Percentiles rank a stretch among this genome's conserved stretches.
Conservation (phyloP, 192 early-diverging fungal species). For the Coemansia sp. region DNA sequence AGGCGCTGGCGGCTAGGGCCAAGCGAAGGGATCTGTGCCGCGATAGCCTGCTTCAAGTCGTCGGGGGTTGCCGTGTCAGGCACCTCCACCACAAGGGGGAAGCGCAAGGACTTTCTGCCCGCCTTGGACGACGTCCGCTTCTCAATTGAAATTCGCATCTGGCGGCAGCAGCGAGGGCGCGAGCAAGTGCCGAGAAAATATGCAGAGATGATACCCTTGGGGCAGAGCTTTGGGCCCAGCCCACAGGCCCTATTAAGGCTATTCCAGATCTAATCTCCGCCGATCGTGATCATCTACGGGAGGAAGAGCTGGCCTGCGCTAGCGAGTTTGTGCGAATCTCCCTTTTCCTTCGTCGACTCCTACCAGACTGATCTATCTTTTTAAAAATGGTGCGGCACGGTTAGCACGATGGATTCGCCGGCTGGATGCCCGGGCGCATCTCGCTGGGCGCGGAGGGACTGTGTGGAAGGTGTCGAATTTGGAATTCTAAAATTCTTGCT, state of each 20-base stretch:
- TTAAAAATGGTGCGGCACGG: too few relatives aligned
- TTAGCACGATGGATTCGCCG: too few relatives aligned
- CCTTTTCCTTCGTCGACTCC: too few relatives aligned
- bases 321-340: too few relatives aligned
- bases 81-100: slow-evolving; percentile 56
- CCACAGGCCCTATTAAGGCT: background rate
- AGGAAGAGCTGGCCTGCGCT: too few relatives aligned
- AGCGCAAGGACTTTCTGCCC: slow-evolving; percentile 10
- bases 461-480: too few relatives aligned
- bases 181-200: background rate
- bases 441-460: too few relatives aligned
- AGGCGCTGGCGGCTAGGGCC: slow-evolving; percentile 79
- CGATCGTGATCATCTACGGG: too few relatives aligned
- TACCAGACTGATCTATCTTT: too few relatives aligned
- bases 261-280: too few relatives aligned
- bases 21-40: slow-evolving; percentile 45
- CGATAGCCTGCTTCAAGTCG: slow-evolving; percentile 64
- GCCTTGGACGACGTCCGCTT: slow-evolving; percentile 14
- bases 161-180: background rate
- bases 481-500: too few relatives aligned
- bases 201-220: background rate
- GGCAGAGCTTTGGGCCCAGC: background rate
- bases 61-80: slow-evolving; percentile 56
- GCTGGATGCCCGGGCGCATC: too few relatives aligned
- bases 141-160: slow-evolving; percentile 35